Evolutionary conservation across 2,329 filamentous ascomycete genomes (phyloP).

Genomic region (Phialemoniopsis sp.): DNA sequence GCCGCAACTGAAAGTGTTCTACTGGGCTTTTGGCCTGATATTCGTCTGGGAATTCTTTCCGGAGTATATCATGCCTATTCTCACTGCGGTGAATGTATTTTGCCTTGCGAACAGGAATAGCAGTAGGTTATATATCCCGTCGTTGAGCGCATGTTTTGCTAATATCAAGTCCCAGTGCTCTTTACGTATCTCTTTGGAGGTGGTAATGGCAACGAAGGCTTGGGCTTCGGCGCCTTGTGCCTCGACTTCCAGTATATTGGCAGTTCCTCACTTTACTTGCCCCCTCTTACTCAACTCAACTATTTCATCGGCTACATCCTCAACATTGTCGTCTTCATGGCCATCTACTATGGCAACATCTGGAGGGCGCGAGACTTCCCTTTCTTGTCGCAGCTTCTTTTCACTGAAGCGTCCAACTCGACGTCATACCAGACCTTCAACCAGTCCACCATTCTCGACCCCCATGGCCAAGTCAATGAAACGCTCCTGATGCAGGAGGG

Average conservation of each 20-base stretch:
- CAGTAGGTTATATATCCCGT: constrained; percentile 1
- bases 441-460: constrained; percentile 33
- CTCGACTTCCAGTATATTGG: constrained; percentile 41
- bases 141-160: not conserved
- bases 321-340: constrained; percentile 29
- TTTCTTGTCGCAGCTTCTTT: constrained; percentile 36
- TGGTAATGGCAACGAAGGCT: constrained; percentile 35
- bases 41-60: constrained; percentile 45
- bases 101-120: constrained; percentile 38
- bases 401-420: constrained; percentile 25
- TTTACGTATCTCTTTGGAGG: constrained; percentile 35
- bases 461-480: constrained; percentile 29
- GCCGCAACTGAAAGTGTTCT: constrained; percentile 33
- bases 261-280: constrained; percentile 26
- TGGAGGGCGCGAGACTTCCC: constrained; percentile 35
- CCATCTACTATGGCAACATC: constrained; percentile 35
- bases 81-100: constrained; percentile 34
- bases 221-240: constrained; percentile 33
- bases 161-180: constrained; percentile 8
- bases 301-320: constrained; percentile 28
- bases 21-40: constrained; percentile 28
- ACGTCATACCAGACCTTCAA: constrained; percentile 32
- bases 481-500: constrained; percentile 26
- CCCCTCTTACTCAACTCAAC: constrained; percentile 31
- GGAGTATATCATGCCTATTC: constrained; percentile 37